phyloP scores from a whole-genome alignment of 306 rosid genomes.

The Abrus precatorius region DNA sequence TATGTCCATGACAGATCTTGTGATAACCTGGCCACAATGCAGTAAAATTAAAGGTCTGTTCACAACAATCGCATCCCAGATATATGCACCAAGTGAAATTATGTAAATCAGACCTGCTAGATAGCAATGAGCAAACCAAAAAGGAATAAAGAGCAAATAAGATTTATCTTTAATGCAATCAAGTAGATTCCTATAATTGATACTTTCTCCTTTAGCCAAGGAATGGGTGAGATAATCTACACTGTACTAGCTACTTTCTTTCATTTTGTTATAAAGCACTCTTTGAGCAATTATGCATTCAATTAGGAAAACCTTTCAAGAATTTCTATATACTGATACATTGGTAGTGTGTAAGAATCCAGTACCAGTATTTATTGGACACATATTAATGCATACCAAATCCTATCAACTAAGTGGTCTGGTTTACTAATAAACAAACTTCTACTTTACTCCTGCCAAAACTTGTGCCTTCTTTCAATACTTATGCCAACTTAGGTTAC shows the following conservation, averaged over 20 bases:
- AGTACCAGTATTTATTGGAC: neutral
- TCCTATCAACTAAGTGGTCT: neutral
- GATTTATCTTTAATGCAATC: neutral
- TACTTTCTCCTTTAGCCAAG: constrained; percentile 18
- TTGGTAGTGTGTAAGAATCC: neutral
- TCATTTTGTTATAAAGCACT: constrained; percentile 6
- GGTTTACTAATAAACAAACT: neutral
- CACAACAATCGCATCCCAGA: neutral
- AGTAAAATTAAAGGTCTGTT: constrained; percentile 10
- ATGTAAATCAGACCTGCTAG: neutral
- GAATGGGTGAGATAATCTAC: neutral
- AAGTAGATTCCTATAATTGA: neutral
- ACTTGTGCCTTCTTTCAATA: neutral
- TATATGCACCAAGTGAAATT: neutral
- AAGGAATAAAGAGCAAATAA: neutral
- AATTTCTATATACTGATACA: neutral
- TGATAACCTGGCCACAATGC: constrained; percentile 19
- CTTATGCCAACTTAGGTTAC: neutral
- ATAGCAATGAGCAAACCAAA: neutral
- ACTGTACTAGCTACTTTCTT: neutral
- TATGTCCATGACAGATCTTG: neutral
- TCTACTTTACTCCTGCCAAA: neutral
- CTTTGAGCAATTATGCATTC: constrained; percentile 17
- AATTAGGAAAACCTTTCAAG: neutral
- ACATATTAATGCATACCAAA: neutral